A percentile compares a stretch with the other conserved stretches of the same genome.
phyloP scores from a whole-genome alignment of 108 stramenopile genomes.

The Nannochloropsis gaditana region DNA sequence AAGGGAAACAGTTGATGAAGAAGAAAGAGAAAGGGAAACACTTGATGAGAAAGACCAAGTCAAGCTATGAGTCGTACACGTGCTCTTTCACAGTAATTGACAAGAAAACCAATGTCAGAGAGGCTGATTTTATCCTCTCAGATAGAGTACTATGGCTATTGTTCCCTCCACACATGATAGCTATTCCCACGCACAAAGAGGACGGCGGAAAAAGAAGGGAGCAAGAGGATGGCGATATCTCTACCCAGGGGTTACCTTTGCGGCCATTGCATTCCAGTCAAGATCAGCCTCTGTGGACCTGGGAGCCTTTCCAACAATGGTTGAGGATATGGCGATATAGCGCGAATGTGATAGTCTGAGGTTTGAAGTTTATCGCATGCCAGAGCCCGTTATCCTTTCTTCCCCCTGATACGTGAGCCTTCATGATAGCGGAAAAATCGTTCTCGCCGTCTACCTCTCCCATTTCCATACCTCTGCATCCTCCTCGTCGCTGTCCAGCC shows the following conservation, averaged over 20 bases:
- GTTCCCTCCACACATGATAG: too few relatives aligned
- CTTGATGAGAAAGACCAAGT: too few relatives aligned
- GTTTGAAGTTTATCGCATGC: too few relatives aligned
- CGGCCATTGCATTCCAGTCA: slow-evolving; percentile 1
- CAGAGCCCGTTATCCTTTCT: too few relatives aligned
- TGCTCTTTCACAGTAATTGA: too few relatives aligned
- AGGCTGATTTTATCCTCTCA: too few relatives aligned
- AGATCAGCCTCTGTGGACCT: slow-evolving; percentile 16
- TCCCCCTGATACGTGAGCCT: too few relatives aligned
- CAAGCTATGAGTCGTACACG: too few relatives aligned
- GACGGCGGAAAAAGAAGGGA: not conserved
- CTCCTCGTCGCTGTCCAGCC: not conserved
- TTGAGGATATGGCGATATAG: not conserved
- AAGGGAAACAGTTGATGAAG: not conserved
- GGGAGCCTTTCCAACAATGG: not conserved
- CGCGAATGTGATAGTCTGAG: too few relatives aligned
- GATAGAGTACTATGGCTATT: too few relatives aligned
- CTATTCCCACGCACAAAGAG: not conserved
- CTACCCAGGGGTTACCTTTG: not conserved
- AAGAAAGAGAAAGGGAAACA: not conserved
- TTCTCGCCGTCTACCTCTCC: not conserved
- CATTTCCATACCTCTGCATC: not conserved
- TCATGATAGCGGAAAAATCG: too few relatives aligned
- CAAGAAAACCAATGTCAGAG: too few relatives aligned
- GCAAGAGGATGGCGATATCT: not conserved